Conservation (phyloP, 2,329 filamentous ascomycete genomes). For the Cryphonectria naterciae region DNA sequence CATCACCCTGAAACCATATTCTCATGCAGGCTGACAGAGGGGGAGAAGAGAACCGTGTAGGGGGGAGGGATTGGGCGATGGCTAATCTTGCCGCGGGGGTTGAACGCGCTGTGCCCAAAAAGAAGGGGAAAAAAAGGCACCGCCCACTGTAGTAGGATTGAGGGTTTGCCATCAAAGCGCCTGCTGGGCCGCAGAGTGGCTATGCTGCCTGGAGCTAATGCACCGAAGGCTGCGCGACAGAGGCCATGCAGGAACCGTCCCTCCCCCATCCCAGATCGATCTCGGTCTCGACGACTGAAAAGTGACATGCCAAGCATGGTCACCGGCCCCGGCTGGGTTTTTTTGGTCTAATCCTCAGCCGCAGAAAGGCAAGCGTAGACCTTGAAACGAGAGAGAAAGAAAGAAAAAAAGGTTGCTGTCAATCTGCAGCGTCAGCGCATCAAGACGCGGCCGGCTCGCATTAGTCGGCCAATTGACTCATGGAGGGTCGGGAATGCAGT, state of each 20-base stretch:
- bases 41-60: constrained; percentile 6
- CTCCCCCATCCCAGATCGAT: neutral
- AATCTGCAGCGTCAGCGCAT: neutral
- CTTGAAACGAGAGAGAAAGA: too few relatives aligned
- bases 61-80: neutral
- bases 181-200: neutral
- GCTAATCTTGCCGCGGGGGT: neutral
- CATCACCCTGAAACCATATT: constrained; percentile 17
- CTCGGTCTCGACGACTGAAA: constrained; percentile 1
- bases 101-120: neutral
- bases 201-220: constrained; percentile 10
- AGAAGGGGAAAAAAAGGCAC: neutral
- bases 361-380: neutral
- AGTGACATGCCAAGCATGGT: neutral
- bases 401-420: neutral
- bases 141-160: neutral
- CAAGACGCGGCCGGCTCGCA: constrained; percentile 6
- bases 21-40: constrained; percentile 19
- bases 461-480: constrained; percentile 21
- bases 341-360: neutral
- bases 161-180: neutral
- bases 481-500: neutral
- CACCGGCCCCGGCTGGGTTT: neutral
- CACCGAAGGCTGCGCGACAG: neutral
- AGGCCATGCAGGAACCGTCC: neutral